Evolutionary conservation across 352 stramenopile species (phyloP).

Genomic region (Aphanomyces euteiches): DNA sequence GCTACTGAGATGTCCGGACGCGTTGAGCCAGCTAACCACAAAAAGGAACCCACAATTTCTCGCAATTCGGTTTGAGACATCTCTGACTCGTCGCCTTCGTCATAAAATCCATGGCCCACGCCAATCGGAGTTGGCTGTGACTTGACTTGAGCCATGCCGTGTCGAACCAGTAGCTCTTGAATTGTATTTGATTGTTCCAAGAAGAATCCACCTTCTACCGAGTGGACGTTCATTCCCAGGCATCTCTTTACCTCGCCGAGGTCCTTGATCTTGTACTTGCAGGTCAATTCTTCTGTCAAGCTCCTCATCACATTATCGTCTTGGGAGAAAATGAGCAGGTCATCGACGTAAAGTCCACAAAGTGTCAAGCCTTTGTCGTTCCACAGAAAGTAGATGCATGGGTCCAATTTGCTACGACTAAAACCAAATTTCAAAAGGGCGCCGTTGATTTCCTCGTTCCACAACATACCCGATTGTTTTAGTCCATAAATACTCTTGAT

Average conservation of each 20-base stretch:
- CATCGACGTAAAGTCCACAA: conserved; percentile 37
- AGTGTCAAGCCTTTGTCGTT: conserved; percentile 4
- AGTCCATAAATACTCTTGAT: conserved; percentile 37
- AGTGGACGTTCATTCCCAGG: background rate
- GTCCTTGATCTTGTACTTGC: background rate
- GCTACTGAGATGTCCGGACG: too few species aligned
- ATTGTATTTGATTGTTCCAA: conserved; percentile 6
- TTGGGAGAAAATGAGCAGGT: conserved; percentile 33
- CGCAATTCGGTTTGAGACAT: too few species aligned
- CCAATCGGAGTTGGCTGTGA: background rate
- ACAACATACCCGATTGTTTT: conserved; percentile 37
- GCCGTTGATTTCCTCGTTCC: conserved; percentile 34
- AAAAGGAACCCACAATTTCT: too few species aligned
- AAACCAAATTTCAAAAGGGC: conserved; percentile 33
- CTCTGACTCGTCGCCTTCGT: too few species aligned
- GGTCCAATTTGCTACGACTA: conserved; percentile 33
- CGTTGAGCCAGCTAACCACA: too few species aligned
- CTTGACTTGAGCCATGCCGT: background rate
- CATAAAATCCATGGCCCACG: background rate
- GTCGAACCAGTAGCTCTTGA: background rate
- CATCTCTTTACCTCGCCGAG: background rate
- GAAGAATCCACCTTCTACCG: background rate
- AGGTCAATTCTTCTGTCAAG: background rate
- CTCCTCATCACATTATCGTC: background rate
- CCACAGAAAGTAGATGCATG: conserved; percentile 34